phyloP scores from a whole-genome alignment of 768 basidiomycete genomes.

The Tylopilus vinaceipallidus region DNA sequence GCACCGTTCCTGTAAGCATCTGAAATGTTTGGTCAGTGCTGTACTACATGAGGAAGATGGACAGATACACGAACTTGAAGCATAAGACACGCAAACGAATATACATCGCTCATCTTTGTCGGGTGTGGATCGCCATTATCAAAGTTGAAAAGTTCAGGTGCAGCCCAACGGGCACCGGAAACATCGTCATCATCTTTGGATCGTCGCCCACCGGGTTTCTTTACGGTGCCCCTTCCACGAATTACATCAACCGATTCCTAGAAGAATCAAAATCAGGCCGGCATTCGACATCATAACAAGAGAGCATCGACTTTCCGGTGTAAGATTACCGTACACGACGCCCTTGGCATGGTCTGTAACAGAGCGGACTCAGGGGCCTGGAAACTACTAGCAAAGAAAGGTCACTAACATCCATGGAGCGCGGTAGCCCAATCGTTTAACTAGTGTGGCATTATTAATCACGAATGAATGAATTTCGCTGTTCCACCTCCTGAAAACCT shows the following conservation, averaged over 20 bases:
- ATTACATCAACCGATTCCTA: conserved; percentile 4
- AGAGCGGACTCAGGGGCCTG: neutral
- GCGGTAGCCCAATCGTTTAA: conserved; percentile 9
- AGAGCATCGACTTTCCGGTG: conserved; percentile 1
- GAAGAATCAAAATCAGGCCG: neutral
- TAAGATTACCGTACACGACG: conserved; percentile 8
- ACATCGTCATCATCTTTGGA: neutral
- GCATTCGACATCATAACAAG: neutral
- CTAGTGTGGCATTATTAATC: neutral
- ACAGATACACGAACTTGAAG: conserved; percentile 9
- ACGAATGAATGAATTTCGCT: neutral
- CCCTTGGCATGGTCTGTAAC: neutral
- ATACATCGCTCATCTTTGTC: conserved; percentile 15
- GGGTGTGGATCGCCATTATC: neutral
- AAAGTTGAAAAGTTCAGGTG: conserved; percentile 7
- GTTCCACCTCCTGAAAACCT: neutral
- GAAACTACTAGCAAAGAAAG: neutral
- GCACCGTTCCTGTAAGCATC: conserved; percentile 7
- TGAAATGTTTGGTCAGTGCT: neutral
- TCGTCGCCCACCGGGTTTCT: neutral
- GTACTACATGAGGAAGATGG: neutral
- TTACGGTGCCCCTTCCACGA: conserved; percentile 3
- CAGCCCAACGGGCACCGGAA: conserved; percentile 11
- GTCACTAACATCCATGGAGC: neutral
- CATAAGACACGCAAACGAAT: conserved; percentile 16